Evolutionary conservation across 176 grass and related monocot genomes (phyloP), one percentile per base, ranked within the genome.

Genomic region (Bolboschoenus planiculmis): DNA sequence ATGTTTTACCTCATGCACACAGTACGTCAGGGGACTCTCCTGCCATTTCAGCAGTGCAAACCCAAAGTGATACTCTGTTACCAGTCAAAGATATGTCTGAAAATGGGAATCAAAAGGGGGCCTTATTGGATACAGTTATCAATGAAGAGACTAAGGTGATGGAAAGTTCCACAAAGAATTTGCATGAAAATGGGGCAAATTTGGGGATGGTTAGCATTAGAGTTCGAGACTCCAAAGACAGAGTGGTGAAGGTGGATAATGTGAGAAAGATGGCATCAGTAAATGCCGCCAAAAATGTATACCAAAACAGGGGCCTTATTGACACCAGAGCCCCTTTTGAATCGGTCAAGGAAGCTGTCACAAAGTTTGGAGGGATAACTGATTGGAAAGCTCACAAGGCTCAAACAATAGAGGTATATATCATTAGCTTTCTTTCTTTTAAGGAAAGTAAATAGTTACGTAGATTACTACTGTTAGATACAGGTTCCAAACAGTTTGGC

Each of bases 311-410:
- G 85, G 89, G 81, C 14, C 39, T 90, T 85, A 72, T 98, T 59
- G 92, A 98, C 46, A 92, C 90, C 78, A 86, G 78, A 78, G 90
- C 90, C 39, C 92, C 92, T 48, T 98, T 98, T 85, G 95, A 98
- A 78, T 98, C 95, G 48, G 92, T 98, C 36, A 93, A 84, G 90
- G 90, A 92, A 61, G 92, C 85, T 89, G 95, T 95, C 75, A 89
- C 87, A 54, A 98, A 88, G 82, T 98, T 93, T 83, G 95, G 95
- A 77, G 95, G 90, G 55, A 98, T 92, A 63, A 83, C 92, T 85
- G 90, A 98, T 93, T 98, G 95, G 95, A 98, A 98, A 88, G 88
- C 89, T 88, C 85, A 95, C 78, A 92, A 24, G 68, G 59, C 84
- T 73, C 90, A 87, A 29, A 79, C 87, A 14, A 77, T 98, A 70